These are phyloP conservation scores for Citrus unshiu DNA, from an alignment of 345 rosid genomes.

Conservation along the genomic window DNA sequence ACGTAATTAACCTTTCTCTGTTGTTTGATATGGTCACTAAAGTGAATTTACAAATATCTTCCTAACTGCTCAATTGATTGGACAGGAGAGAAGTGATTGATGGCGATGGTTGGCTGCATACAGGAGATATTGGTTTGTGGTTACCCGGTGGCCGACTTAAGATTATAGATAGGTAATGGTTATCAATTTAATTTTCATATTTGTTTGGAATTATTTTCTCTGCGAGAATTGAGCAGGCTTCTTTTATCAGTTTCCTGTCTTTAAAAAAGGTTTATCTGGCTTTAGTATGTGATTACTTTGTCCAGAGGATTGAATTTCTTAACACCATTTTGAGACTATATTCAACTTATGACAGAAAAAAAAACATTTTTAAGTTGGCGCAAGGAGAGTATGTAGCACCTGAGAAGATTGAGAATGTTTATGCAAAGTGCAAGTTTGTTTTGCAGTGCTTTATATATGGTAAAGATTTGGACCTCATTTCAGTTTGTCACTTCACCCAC, in stretches of 20 bases:
- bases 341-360: slow-evolving; percentile 42
- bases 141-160: slow-evolving; percentile 83
- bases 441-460: slow-evolving; percentile 89
- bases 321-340: not conserved
- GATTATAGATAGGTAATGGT: slow-evolving; percentile 57
- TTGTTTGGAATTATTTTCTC: not conserved
- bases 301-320: not conserved
- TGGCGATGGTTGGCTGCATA: slow-evolving; percentile 93
- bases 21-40: slow-evolving; percentile 7
- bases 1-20: slow-evolving; percentile 39
- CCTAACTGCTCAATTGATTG: slow-evolving; percentile 15
- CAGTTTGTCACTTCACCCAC: slow-evolving; percentile 4
- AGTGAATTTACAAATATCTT: not conserved
- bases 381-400: slow-evolving; percentile 99
- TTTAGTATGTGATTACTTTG: not conserved
- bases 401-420: slow-evolving; percentile 91
- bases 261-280: not conserved
- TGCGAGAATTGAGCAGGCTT: not conserved
- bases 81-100: slow-evolving; percentile 87
- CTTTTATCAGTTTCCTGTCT: not conserved
- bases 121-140: slow-evolving; percentile 95
- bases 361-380: slow-evolving; percentile 95
- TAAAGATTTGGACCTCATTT: slow-evolving; percentile 21
- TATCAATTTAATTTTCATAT: not conserved
- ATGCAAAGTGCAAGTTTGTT: slow-evolving; percentile 82